phyloP scores from a whole-genome alignment of 2,329 filamentous ascomycete species.

The Davidsoniella australis region DNA sequence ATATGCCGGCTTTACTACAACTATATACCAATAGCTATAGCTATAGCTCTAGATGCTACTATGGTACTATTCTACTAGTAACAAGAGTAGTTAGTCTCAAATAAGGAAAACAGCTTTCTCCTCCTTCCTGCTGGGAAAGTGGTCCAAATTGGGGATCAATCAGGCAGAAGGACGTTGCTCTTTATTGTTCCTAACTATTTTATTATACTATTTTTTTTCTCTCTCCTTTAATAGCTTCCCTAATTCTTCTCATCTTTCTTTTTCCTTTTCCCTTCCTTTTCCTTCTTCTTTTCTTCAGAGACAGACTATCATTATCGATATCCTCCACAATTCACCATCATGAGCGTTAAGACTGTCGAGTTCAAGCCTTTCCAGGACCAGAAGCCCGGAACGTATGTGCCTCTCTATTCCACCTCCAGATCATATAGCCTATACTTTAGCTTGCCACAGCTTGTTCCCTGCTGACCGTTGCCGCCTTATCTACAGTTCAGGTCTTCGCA shows the following conservation, averaged over 20 bases:
- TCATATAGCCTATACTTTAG: too few relatives aligned
- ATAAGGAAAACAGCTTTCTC: neutral
- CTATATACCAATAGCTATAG: too few relatives aligned
- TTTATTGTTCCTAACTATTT: neutral
- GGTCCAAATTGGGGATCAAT: neutral
- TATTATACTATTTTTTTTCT: neutral
- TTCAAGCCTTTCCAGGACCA: slow-evolving; percentile 84
- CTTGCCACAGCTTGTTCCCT: neutral
- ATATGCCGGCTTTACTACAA: too few relatives aligned
- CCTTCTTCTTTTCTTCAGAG: slow-evolving; percentile 2
- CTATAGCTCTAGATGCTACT: too few relatives aligned
- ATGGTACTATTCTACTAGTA: too few relatives aligned
- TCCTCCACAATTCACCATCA: slow-evolving; percentile 23
- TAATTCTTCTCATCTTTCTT: slow-evolving; percentile 4
- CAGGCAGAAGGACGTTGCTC: neutral
- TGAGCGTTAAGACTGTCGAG: slow-evolving; percentile 61
- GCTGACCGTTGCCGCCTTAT: slow-evolving; percentile 8
- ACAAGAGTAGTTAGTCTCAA: neutral
- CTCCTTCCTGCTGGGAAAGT: too few relatives aligned
- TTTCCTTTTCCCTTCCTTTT: neutral
- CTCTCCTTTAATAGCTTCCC: neutral
- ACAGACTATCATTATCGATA: neutral
- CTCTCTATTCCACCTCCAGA: neutral
- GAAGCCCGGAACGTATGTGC: slow-evolving; percentile 93
- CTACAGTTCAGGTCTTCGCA: slow-evolving; percentile 81